Evolutionary conservation across 176 grass and related monocot species (phyloP).

Genomic region (Oryza nivara): DNA sequence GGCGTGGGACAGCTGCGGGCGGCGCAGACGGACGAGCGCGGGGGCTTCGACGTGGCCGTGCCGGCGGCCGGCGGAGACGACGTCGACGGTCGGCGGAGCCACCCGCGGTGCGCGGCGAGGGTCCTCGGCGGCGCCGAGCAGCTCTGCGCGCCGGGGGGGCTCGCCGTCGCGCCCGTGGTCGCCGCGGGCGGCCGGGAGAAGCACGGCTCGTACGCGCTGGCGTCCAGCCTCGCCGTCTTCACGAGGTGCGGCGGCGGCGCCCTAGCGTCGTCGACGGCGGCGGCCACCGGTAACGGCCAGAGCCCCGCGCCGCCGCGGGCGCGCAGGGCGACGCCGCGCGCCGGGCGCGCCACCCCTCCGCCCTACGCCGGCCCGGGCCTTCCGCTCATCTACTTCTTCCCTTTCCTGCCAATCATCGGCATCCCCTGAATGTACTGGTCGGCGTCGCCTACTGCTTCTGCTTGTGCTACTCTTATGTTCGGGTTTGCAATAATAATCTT

Average conservation of each 20-base stretch:
- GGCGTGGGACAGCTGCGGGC: neutral
- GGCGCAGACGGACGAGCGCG: constrained; percentile 29
- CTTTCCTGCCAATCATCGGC: constrained; percentile 57
- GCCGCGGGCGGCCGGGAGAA: neutral
- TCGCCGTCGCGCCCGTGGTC: constrained; percentile 40
- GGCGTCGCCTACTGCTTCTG: neutral
- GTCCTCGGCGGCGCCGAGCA: constrained; percentile 48
- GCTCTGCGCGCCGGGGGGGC: constrained; percentile 44
- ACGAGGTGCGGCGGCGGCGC: constrained; percentile 18
- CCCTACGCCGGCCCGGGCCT: constrained; percentile 24
- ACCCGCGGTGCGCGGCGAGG: constrained; percentile 39
- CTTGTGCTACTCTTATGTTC: neutral
- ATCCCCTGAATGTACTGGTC: constrained; percentile 32
- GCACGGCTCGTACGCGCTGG: constrained; percentile 25
- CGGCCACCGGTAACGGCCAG: neutral
- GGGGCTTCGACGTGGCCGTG: constrained; percentile 46
- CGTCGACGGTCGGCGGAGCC: neutral
- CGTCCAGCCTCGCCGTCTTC: constrained; percentile 49
- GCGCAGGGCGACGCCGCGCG: neutral
- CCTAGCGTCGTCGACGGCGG: neutral
- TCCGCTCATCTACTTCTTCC: constrained; percentile 54
- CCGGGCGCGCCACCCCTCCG: neutral
- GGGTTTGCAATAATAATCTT: constrained; percentile 1
- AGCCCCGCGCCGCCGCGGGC: neutral
- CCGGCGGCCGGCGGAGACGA: neutral